These are phyloP conservation scores for Chrysoporthe puriensis DNA, from an alignment of 2,329 filamentous ascomycete genomes.

Conservation along the genomic window DNA sequence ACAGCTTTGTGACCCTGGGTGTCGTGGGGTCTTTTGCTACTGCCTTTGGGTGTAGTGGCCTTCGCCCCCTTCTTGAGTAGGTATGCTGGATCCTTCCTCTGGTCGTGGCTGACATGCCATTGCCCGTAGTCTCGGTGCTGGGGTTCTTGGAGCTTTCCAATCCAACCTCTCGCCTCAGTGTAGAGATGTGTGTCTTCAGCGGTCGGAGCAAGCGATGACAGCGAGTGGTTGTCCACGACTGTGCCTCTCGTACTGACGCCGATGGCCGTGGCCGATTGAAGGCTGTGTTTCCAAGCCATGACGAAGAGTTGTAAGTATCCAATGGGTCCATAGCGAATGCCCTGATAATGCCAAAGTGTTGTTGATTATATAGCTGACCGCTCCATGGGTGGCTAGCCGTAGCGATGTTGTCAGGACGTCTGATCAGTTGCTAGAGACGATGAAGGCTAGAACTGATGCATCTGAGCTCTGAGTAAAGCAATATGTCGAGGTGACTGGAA, in stretches of 20 bases:
- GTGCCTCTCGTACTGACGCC: slow-evolving; percentile 25
- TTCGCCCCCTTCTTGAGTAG: slow-evolving; percentile 29
- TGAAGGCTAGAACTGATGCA: not conserved
- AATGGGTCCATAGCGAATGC: slow-evolving; percentile 20
- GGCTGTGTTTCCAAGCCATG: slow-evolving; percentile 1
- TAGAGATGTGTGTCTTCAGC: slow-evolving; percentile 47
- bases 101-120: not conserved
- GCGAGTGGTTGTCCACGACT: slow-evolving; percentile 51
- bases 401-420: not conserved
- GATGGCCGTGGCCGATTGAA: not conserved
- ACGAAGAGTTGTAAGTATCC: not conserved
- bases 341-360: not conserved
- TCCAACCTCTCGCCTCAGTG: slow-evolving; percentile 42
- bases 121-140: slow-evolving; percentile 9
- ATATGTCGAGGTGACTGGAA: not conserved
- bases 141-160: slow-evolving; percentile 24
- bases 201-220: slow-evolving; percentile 53
- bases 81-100: slow-evolving; percentile 22
- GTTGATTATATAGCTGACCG: not conserved
- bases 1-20: slow-evolving; percentile 2
- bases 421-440: not conserved
- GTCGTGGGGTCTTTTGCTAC: not conserved
- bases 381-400: not conserved
- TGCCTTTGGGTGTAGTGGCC: not conserved
- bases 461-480: not conserved